These are phyloP conservation scores for Ceratobasidium sp. DNA, from an alignment of 1,284 basidiomycete species.

Conservation along the genomic window DNA sequence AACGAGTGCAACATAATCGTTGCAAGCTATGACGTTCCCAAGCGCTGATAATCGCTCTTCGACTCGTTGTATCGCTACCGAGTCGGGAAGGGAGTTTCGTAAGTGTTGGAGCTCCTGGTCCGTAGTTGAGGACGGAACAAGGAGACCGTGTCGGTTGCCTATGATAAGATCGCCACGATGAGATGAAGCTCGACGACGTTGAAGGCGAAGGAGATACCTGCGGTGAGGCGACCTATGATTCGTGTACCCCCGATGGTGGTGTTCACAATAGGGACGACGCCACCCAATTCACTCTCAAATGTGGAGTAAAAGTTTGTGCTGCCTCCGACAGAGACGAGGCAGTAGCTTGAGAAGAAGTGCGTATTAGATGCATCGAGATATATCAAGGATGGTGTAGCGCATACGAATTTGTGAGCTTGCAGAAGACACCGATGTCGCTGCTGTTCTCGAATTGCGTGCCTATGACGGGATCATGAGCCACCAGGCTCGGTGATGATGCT, in stretches of 20 bases:
- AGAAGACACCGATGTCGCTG: conserved; percentile 93
- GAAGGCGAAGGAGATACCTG: conserved; percentile 62
- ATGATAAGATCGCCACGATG: conserved; percentile 13
- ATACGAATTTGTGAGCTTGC: conserved; percentile 88
- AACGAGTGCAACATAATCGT: conserved; percentile 96
- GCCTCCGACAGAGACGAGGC: conserved; percentile 90
- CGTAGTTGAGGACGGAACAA: conserved; percentile 94
- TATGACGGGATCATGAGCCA: conserved; percentile 48
- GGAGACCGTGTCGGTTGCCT: conserved; percentile 95
- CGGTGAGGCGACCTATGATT: conserved; percentile 92
- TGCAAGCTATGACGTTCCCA: conserved; percentile 98
- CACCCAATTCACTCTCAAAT: conserved; percentile 93
- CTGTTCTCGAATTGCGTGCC: conserved; percentile 96
- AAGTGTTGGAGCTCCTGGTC: conserved; percentile 99
- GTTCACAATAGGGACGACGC: conserved; percentile 96
- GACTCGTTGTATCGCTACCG: conserved; percentile 91
- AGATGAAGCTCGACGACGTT: not conserved
- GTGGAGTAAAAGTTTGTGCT: conserved; percentile 98
- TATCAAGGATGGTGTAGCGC: not conserved
- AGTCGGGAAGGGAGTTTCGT: conserved; percentile 93
- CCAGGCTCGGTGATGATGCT: conserved; percentile 1
- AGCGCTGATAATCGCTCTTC: conserved; percentile 96
- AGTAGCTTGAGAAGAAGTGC: conserved; percentile 65
- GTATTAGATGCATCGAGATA: not conserved
- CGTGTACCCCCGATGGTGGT: conserved; percentile 95